Conservation (phyloP, 2,329 filamentous ascomycete genomes). For the Ophiocordyceps australis region DNA sequence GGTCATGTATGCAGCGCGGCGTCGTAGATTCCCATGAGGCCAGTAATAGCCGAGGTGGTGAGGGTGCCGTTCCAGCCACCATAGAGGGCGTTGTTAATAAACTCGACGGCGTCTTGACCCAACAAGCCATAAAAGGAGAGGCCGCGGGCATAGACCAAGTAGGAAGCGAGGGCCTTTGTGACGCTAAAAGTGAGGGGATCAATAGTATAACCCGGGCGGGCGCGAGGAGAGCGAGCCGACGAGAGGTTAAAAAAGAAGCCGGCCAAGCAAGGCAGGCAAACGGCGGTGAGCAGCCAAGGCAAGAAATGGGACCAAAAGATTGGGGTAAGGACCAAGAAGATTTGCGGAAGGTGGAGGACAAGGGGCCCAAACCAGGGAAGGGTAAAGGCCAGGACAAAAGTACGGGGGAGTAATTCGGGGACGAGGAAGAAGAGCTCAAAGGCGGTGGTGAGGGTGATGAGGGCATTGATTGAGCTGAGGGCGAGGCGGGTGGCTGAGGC, state of each 20-base stretch:
- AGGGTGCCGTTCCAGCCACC: slow-evolving; percentile 55
- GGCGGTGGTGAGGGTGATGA: slow-evolving; percentile 51
- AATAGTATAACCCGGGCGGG: slow-evolving; percentile 37
- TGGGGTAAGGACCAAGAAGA: slow-evolving; percentile 58
- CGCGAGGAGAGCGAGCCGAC: slow-evolving; percentile 15
- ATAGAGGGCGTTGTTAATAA: slow-evolving; percentile 48
- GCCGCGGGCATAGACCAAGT: slow-evolving; percentile 58
- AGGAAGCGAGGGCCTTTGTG: slow-evolving; percentile 65
- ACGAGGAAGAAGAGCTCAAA: slow-evolving; percentile 58
- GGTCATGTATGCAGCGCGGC: slow-evolving; percentile 51
- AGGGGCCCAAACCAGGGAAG: slow-evolving; percentile 40
- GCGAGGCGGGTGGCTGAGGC: slow-evolving; percentile 49
- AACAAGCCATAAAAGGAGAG: slow-evolving; percentile 45
- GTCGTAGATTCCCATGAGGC: slow-evolving; percentile 56
- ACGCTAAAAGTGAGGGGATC: slow-evolving; percentile 88
- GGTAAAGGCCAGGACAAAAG: slow-evolving; percentile 56
- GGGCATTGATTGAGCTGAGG: no score
- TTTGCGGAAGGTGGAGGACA: slow-evolving; percentile 56
- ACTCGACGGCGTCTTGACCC: slow-evolving; percentile 36
- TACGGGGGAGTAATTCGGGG: slow-evolving; percentile 50
- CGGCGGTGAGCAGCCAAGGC: slow-evolving; percentile 58
- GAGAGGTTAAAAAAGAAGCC: slow-evolving; percentile 90
- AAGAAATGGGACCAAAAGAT: slow-evolving; percentile 72
- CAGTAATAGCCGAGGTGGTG: slow-evolving; percentile 49
- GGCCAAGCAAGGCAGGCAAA: slow-evolving; percentile 49